phyloP scores from a whole-genome alignment of 768 basidiomycete genomes.

The Termitomyces sp. region DNA sequence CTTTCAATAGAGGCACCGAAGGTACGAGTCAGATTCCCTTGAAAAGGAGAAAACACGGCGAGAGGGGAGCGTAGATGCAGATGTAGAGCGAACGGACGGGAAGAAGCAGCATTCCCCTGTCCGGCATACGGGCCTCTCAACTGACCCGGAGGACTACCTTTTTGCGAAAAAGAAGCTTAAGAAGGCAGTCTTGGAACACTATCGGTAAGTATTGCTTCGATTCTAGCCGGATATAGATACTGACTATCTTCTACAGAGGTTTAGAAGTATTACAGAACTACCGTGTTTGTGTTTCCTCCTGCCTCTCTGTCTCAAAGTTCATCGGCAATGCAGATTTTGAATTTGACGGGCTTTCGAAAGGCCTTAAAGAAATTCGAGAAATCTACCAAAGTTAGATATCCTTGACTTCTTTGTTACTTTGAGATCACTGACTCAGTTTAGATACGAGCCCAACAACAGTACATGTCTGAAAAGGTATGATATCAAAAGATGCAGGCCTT shows the following conservation, averaged over 20 bases:
- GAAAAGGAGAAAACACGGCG: background rate
- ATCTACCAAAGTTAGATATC: conserved; percentile 53
- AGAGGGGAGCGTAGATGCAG: conserved; percentile 4
- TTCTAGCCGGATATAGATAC: too few relatives aligned
- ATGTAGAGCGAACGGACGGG: conserved; percentile 7
- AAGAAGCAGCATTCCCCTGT: conserved; percentile 9
- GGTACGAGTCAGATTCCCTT: background rate
- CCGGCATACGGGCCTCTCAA: conserved; percentile 20
- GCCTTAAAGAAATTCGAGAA: conserved; percentile 87
- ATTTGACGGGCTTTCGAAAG: conserved; percentile 88
- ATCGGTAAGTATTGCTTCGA: too few relatives aligned
- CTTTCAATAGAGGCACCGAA: background rate
- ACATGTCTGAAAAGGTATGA: conserved; percentile 75
- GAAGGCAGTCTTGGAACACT: conserved; percentile 51
- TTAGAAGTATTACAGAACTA: conserved; percentile 89
- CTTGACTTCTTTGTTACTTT: background rate
- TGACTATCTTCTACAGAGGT: conserved; percentile 34
- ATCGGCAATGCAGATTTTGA: conserved; percentile 56
- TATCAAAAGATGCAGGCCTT: background rate
- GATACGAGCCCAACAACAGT: conserved; percentile 72
- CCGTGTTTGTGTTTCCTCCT: conserved; percentile 47
- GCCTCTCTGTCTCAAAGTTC: background rate
- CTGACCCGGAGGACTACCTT: conserved; percentile 78
- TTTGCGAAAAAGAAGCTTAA: conserved; percentile 84
- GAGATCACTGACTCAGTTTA: conserved; percentile 21